These are phyloP conservation scores for Leishmania turanica DNA, from an alignment of 208 protist species.

Conservation along the genomic window DNA sequence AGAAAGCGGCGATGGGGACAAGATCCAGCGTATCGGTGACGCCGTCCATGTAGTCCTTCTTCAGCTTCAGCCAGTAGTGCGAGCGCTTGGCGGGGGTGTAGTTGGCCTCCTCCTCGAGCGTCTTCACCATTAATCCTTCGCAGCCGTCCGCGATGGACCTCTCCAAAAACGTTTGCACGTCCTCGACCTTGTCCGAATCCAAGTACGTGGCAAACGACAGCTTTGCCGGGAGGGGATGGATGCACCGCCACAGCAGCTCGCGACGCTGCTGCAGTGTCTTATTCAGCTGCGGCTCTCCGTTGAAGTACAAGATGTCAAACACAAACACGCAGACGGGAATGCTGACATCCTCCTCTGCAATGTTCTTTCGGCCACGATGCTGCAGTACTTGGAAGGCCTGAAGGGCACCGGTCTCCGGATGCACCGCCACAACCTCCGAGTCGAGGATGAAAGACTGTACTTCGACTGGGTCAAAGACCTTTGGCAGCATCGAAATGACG, in stretches of 20 bases:
- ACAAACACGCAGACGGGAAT: conserved; percentile 98
- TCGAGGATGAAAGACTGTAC: conserved; percentile 98
- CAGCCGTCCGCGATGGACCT: conserved; percentile 90
- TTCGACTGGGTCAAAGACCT: conserved; percentile 43
- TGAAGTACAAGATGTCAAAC: conserved; percentile 99
- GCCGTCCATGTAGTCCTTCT: conserved; percentile 99
- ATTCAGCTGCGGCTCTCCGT: conserved; percentile 92
- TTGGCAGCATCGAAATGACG: conserved; percentile 88
- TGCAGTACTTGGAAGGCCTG: conserved; percentile 96
- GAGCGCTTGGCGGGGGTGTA: conserved; percentile 98
- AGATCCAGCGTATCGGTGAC: conserved; percentile 99
- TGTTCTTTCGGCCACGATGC: conserved; percentile 92
- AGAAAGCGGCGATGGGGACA: conserved; percentile 98
- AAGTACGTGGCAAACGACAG: conserved; percentile 90
- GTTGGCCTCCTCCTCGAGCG: conserved; percentile 89
- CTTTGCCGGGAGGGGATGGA: conserved; percentile 74
- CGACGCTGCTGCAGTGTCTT: conserved; percentile 88
- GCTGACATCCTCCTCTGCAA: conserved; percentile 89
- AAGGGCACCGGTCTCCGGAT: conserved; percentile 89
- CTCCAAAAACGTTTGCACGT: conserved; percentile 96
- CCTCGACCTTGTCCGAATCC: conserved; percentile 91
- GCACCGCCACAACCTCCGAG: conserved; percentile 97
- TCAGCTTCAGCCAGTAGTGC: conserved; percentile 98
- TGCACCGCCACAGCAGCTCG: conserved; percentile 59
- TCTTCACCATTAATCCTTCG: conserved; percentile 99